Evolutionary conservation across 2,329 filamentous ascomycete species (phyloP).

Genomic region (Microcyclospora tardicrescens): DNA sequence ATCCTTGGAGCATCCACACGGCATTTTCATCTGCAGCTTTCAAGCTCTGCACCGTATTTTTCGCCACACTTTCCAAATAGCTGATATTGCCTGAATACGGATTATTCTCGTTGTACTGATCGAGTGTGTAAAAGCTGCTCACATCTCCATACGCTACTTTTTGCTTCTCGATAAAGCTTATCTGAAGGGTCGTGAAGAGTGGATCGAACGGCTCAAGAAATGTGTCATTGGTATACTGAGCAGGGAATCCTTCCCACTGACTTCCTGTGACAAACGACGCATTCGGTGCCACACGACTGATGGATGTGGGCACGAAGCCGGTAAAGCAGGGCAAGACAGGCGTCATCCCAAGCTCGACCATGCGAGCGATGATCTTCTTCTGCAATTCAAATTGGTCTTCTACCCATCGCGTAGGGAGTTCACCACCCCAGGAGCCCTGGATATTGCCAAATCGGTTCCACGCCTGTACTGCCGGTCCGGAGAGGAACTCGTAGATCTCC

Average conservation of each 20-base stretch:
- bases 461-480: slow-evolving; percentile 39
- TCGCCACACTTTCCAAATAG: slow-evolving; percentile 32
- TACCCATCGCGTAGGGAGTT: slow-evolving; percentile 34
- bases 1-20: slow-evolving; percentile 42
- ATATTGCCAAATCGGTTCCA: slow-evolving; percentile 46
- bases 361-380: slow-evolving; percentile 36
- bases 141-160: slow-evolving; percentile 36
- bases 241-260: slow-evolving; percentile 31
- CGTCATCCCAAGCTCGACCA: slow-evolving; percentile 42
- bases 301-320: slow-evolving; percentile 35
- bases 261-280: slow-evolving; percentile 33
- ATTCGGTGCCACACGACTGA: slow-evolving; percentile 30
- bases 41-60: slow-evolving; percentile 34
- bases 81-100: slow-evolving; percentile 33
- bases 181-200: slow-evolving; percentile 32
- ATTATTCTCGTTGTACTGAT: slow-evolving; percentile 42
- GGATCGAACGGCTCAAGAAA: slow-evolving; percentile 37
- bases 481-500: slow-evolving; percentile 36
- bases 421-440: slow-evolving; percentile 37
- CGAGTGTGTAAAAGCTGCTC: slow-evolving; percentile 37
- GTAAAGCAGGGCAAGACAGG: slow-evolving; percentile 40
- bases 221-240: slow-evolving; percentile 32
- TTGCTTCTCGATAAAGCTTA: slow-evolving; percentile 36
- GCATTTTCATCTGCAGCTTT: slow-evolving; percentile 37
- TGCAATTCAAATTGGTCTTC: slow-evolving; percentile 36